Evolutionary conservation across 2,329 filamentous ascomycete genomes (phyloP), one percentile per base, ranked within the genome.

Genomic region (Apiospora rasikravindrae): DNA sequence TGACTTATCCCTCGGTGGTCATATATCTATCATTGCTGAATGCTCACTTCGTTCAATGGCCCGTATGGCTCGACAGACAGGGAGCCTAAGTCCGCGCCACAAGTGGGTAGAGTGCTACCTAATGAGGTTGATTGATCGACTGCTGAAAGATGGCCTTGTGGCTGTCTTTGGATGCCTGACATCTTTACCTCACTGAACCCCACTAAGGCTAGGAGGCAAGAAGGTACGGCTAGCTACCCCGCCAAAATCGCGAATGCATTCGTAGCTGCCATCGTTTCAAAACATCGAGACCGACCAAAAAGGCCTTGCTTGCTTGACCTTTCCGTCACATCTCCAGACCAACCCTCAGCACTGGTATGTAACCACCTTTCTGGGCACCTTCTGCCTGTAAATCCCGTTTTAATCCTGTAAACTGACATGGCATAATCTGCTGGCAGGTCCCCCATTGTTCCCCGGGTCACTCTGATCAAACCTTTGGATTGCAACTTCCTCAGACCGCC

Each of bases 251-350:
- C 57, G 57, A 64, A 64, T 64, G 22, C 10, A 40, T 64, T 40
- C 57, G 29, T 64, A 64, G 57, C 57, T 64, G 57, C 57, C 57
- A 40, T 64, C 57, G 19, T n/a, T 64, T 37, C 57, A 40, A 64
- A 64, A 64, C 33, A 64, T 64, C 33, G 57, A 64, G 19, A 64
- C 33, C 57, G 14, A 37, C 53, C 29, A 61, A 37, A 33, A 33
- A 61, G 29, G 29, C 26, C 16, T n/a, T 49, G 45, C 22, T 49
- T 33, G 29, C 29, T 61, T 61, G 53, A 61, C 26, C 53, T 61
- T 61, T 33, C 19, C 53, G 57, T 64, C 29, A 64, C 53, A 22
- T n/a, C 44, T 29, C n/a, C 33, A 64, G 57, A 64, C 33, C 33
- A 64, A 40, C 57, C 6, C 29, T 22, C 53, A n/a, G 40, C 33